A percentile compares a stretch with the other conserved stretches of the same genome.
Evolutionary conservation across 352 stramenopile genomes (phyloP).

Genomic region (Phytopythium vexans): DNA sequence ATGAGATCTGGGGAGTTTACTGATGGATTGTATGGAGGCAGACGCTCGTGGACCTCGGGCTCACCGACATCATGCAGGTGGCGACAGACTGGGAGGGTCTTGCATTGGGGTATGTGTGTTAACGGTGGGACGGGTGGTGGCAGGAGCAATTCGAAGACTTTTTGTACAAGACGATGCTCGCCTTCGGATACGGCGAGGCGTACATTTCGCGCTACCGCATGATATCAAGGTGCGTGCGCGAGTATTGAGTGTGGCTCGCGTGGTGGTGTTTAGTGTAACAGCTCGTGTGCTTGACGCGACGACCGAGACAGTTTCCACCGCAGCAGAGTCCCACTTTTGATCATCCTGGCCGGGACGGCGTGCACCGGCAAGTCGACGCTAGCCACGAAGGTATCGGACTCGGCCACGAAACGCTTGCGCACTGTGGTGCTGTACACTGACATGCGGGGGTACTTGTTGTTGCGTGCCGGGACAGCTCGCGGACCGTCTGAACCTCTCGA

Average conservation of each 20-base stretch:
- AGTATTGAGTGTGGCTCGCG: neutral
- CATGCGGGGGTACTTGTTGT: neutral
- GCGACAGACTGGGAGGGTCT: neutral
- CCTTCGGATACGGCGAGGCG: constrained; percentile 83
- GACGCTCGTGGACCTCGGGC: constrained; percentile 82
- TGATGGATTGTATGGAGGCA: constrained; percentile 15
- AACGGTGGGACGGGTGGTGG: neutral
- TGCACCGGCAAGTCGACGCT: constrained; percentile 87
- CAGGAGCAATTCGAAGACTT: constrained; percentile 90
- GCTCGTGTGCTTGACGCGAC: neutral
- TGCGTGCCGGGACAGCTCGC: constrained; percentile 42
- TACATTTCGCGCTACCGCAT: constrained; percentile 86
- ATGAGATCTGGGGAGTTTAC: neutral
- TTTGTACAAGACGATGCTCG: constrained; percentile 88
- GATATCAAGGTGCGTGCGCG: constrained; percentile 68
- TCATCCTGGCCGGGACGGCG: constrained; percentile 78
- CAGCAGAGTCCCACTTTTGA: constrained; percentile 79
- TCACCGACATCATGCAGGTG: constrained; percentile 83
- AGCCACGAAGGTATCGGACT: constrained; percentile 64
- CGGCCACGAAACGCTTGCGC: neutral
- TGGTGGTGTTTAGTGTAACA: neutral
- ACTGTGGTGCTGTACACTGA: neutral
- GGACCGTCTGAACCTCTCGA: constrained; percentile 84
- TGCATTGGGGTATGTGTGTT: neutral
- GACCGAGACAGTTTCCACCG: constrained; percentile 60